Conservation (phyloP, 352 stramenopile genomes). For the Globisporangium paddicum region DNA sequence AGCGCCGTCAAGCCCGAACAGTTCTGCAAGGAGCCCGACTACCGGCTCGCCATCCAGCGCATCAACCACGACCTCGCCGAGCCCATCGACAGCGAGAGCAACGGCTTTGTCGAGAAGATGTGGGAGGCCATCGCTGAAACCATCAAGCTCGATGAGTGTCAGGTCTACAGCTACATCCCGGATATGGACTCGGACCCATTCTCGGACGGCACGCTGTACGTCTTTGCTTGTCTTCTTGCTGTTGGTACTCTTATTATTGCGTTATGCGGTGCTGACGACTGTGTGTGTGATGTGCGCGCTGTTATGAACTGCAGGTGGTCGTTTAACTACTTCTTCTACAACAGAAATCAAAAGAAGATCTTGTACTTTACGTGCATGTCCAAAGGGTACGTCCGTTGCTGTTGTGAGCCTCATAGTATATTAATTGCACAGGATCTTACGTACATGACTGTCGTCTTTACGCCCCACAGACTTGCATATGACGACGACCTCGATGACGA, state of each 20-base stretch:
- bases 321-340: slow-evolving; percentile 96
- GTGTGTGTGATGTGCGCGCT: neutral
- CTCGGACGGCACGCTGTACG: slow-evolving; percentile 85
- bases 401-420: too few species aligned
- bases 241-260: neutral
- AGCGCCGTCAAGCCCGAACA: slow-evolving; percentile 85
- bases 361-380: slow-evolving; percentile 93
- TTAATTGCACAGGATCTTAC: too few species aligned
- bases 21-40: slow-evolving; percentile 86
- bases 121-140: slow-evolving; percentile 89
- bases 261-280: neutral
- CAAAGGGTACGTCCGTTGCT: slow-evolving; percentile 76
- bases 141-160: slow-evolving; percentile 86
- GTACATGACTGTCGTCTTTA: too few species aligned
- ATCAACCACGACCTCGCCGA: slow-evolving; percentile 88
- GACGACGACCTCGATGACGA: slow-evolving; percentile 78
- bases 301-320: slow-evolving; percentile 59
- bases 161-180: slow-evolving; percentile 92
- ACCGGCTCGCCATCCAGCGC: slow-evolving; percentile 79
- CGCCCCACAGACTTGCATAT: slow-evolving; percentile 44
- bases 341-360: slow-evolving; percentile 91
- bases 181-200: slow-evolving; percentile 93
- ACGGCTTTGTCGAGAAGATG: slow-evolving; percentile 98
- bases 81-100: slow-evolving; percentile 95
- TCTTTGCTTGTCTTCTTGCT: neutral